These are phyloP conservation scores for Nakazawaea molendinolei DNA, from an alignment of 805 yeast species.

Conservation along the genomic window DNA sequence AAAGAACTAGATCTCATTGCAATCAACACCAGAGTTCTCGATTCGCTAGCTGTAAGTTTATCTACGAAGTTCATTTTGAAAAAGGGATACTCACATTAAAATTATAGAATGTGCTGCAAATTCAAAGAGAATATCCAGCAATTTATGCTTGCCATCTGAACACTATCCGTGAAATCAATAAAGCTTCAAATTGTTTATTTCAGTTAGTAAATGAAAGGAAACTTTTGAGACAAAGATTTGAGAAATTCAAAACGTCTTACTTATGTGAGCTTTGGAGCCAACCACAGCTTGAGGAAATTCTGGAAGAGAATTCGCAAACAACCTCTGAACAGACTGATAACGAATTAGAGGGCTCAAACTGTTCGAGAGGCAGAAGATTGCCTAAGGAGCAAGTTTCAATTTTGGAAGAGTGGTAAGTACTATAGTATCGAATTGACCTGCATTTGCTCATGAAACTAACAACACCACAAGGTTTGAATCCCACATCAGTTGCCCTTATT, in stretches of 20 bases:
- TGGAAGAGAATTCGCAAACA: background rate
- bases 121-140: no score
- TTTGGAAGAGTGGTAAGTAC: slow-evolving; percentile 12
- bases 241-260: background rate
- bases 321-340: background rate
- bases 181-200: no score
- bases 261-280: background rate
- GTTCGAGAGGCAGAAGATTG: slow-evolving; percentile 6
- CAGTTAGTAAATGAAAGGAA: no score
- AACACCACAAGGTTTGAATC: slow-evolving; percentile 14
- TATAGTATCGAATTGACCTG: background rate
- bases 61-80: no score
- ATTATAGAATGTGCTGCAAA: no score
- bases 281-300: background rate
- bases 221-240: no score
- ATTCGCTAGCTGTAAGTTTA: no score
- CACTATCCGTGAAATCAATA: no score
- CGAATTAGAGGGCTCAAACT: background rate
- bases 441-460: slow-evolving; percentile 1
- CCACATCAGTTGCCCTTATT: slow-evolving; percentile 17
- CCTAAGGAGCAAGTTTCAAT: slow-evolving; percentile 6
- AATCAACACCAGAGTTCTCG: no score
- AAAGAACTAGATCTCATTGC: no score
- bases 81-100: no score
- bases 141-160: no score